phyloP scores from a whole-genome alignment of 148 eudicot genomes.

The Mesembryanthemum crystallinum region DNA sequence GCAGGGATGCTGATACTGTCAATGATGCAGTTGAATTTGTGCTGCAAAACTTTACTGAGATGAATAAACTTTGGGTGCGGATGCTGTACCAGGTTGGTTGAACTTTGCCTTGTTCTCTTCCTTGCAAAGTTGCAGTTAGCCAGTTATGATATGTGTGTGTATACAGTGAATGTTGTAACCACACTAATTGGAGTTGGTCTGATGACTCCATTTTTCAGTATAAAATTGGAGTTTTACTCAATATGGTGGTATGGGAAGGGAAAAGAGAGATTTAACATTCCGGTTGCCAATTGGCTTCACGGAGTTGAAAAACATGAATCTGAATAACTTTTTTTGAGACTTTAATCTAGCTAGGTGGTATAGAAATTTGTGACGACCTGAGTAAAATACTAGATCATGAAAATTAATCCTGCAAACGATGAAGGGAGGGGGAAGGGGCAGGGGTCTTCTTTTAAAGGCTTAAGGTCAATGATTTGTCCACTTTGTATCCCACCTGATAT shows the following conservation, averaged over 20 bases:
- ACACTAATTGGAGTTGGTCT: neutral
- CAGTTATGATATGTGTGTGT: neutral
- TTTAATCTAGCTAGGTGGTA: neutral
- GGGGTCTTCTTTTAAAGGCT: neutral
- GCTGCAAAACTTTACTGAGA: slow-evolving; percentile 93
- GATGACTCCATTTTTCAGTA: neutral
- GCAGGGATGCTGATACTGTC: slow-evolving; percentile 91
- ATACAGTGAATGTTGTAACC: neutral
- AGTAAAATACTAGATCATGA: neutral
- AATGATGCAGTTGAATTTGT: slow-evolving; percentile 94
- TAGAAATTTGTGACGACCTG: neutral
- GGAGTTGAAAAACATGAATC: neutral
- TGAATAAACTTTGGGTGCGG: slow-evolving; percentile 99
- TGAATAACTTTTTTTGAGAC: neutral
- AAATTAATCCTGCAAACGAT: neutral
- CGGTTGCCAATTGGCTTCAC: neutral
- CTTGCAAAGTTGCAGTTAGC: neutral
- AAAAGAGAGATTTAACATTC: neutral
- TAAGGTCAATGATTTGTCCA: neutral
- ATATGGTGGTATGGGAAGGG: neutral
- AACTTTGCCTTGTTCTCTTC: slow-evolving; percentile 21
- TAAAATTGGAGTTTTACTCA: neutral
- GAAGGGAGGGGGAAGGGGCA: neutral
- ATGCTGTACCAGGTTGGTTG: slow-evolving; percentile 95
- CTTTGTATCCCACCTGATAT: neutral